Conservation (phyloP, 2,329 filamentous ascomycete genomes). For the Aspergillus phoenicis region DNA sequence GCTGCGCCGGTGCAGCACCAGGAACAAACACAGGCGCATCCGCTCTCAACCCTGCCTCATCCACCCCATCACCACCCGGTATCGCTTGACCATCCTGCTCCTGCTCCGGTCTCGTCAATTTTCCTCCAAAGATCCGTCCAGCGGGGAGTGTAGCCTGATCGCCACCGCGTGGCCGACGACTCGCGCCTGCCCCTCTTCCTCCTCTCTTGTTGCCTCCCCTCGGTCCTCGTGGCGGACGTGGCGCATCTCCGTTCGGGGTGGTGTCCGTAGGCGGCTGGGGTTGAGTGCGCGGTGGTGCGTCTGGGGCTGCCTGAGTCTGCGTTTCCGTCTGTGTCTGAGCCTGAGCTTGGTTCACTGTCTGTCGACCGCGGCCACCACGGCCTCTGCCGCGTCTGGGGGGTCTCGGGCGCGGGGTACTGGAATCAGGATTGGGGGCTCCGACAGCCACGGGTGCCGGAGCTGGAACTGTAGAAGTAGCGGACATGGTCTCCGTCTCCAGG, state of each 20-base stretch:
- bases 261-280: slow-evolving; percentile 5
- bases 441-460: slow-evolving; percentile 14
- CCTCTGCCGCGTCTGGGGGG: slow-evolving; percentile 30
- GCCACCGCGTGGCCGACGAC: slow-evolving; percentile 22
- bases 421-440: neutral
- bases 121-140: slow-evolving; percentile 46
- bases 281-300: neutral
- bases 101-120: slow-evolving; percentile 40
- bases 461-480: slow-evolving; percentile 14
- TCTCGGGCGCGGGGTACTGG: slow-evolving; percentile 23
- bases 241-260: slow-evolving; percentile 10
- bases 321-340: slow-evolving; percentile 12
- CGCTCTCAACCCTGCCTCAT: slow-evolving; percentile 32
- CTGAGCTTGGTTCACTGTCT: slow-evolving; percentile 15
- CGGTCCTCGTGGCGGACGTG: slow-evolving; percentile 28
- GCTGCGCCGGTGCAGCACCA: slow-evolving; percentile 26
- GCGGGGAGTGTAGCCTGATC: slow-evolving; percentile 15
- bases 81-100: slow-evolving; percentile 16
- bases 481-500: slow-evolving; percentile 22
- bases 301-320: slow-evolving; percentile 11
- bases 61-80: slow-evolving; percentile 10
- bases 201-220: slow-evolving; percentile 30
- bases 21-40: slow-evolving; percentile 50
- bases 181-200: slow-evolving; percentile 23
- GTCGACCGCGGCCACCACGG: slow-evolving; percentile 30